Base-by-base conservation (phyloP, 305 asterid genomes). In the Fraxinus nigra region DNA sequence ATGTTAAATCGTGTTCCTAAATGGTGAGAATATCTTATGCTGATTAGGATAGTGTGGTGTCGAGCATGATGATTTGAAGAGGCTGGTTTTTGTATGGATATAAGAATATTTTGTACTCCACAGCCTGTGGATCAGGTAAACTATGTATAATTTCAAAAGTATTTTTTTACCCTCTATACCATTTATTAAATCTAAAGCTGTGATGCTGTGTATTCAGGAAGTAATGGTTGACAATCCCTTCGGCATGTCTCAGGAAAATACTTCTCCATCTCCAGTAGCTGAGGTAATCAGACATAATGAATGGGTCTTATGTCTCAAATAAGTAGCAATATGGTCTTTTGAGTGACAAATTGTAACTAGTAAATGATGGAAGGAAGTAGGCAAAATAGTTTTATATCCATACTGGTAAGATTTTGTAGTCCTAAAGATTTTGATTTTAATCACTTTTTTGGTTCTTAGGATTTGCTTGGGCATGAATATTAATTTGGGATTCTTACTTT, bases 41-140 rank as follows among this genome's bases (percentile, higher is more conserved):
- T 24, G 26, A 24, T 24, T 24, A 24, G 26, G 26, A 24, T 24
- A 24, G 26, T 24, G 26, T 24, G 26, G 26, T 24, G 26, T 24
- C 26, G 26, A 24, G 26, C 26, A 24, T 24, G 26, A 24, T 24
- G 26, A 24, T 24, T 24, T 24, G 26, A 24, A 24, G 26, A 24
- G 26, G 26, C 26, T 24, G 26, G 26, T 24, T 24, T 24, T 24
- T 24, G 26, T 24, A 24, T 24, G 26, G 26, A 24, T 24, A 24
- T 24, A 24, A 24, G 26, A 24, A 24, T 24, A 24, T 24, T 24
- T 24, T 24, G 26, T 24, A 24, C 26, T 24, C 92, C 90, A 20
- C 92, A 82, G 67, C 80, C 89, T 83, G 89, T 83, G 80, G 81
- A 81, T 86, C 86, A 75, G 97, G 97, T 92, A 88, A 79, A 56